Conservation (phyloP, 495 filamentous ascomycete species). For the Lepraria neglecta region DNA sequence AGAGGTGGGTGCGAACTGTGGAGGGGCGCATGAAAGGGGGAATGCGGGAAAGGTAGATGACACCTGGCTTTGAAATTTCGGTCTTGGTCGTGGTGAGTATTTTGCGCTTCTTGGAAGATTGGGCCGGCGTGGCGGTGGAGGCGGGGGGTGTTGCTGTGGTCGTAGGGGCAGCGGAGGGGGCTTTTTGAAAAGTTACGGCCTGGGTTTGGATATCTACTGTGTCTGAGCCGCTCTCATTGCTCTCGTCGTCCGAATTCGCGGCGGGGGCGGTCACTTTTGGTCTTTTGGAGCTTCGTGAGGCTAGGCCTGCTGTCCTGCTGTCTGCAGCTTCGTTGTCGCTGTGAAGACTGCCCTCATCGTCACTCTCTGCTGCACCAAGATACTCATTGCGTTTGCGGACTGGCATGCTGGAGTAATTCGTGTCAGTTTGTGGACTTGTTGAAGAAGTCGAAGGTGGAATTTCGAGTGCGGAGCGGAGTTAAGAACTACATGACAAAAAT, state of each 20-base stretch:
- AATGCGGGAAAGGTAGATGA: constrained; percentile 78
- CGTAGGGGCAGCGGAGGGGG: background rate
- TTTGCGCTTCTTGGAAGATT: constrained; percentile 30
- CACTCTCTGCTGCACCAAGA: constrained; percentile 60
- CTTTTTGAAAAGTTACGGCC: background rate
- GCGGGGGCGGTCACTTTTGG: constrained; percentile 15
- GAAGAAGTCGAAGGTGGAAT: background rate
- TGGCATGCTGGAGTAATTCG: constrained; percentile 43
- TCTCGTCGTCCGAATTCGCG: constrained; percentile 14
- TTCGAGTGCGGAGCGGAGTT: background rate
- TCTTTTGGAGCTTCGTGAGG: constrained; percentile 16
- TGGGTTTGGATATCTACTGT: background rate
- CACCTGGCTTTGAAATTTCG: constrained; percentile 48
- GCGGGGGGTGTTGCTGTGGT: background rate
- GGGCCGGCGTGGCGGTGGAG: constrained; percentile 16
- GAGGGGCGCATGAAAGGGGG: constrained; percentile 92
- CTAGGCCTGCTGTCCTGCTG: constrained; percentile 21
- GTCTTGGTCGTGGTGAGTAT: constrained; percentile 14
- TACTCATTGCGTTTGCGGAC: constrained; percentile 69
- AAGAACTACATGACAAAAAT: background rate
- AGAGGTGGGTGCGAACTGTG: constrained; percentile 70
- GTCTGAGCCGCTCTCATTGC: background rate
- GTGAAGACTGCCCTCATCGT: constrained; percentile 52
- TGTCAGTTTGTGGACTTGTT: too few species aligned
- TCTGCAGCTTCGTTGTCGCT: constrained; percentile 68